Evolutionary conservation across 2,329 filamentous ascomycete species (phyloP).

Genomic region (Monilinia vaccinii-corymbosi): DNA sequence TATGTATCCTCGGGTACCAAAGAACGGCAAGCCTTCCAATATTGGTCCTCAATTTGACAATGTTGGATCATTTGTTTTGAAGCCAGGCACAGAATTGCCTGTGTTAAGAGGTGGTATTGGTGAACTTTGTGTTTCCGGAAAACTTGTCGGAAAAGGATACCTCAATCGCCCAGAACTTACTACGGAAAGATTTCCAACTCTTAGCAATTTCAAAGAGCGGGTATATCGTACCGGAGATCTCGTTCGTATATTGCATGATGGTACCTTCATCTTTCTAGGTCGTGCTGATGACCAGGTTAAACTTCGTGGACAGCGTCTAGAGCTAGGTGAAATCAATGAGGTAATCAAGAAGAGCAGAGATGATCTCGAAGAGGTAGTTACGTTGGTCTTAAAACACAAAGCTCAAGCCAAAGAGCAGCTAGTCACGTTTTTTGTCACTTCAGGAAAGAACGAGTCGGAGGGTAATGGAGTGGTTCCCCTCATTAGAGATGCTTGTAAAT

Average conservation of each 20-base stretch:
- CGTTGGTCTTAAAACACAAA: conserved; percentile 63
- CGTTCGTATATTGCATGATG: conserved; percentile 70
- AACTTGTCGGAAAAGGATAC: conserved; percentile 83
- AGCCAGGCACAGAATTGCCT: conserved; percentile 57
- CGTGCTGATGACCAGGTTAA: conserved; percentile 90
- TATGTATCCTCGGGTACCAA: conserved; percentile 73
- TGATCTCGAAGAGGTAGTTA: conserved; percentile 58
- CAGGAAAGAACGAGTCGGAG: conserved; percentile 18
- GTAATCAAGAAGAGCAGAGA: conserved; percentile 57
- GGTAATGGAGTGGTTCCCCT: conserved; percentile 34
- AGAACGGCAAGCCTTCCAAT: conserved; percentile 73
- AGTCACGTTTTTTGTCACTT: conserved; percentile 60
- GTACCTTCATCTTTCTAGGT: conserved; percentile 79
- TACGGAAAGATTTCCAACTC: conserved; percentile 60
- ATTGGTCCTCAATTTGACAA: conserved; percentile 84
- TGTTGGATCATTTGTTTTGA: conserved; percentile 73
- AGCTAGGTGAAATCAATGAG: conserved; percentile 86
- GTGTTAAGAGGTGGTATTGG: conserved; percentile 73
- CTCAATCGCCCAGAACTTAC: conserved; percentile 74
- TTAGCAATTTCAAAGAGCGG: conserved; percentile 47
- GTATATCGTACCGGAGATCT: conserved; percentile 87
- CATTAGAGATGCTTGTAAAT: conserved; percentile 55
- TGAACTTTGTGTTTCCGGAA: conserved; percentile 81
- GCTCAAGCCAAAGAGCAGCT: conserved; percentile 73
- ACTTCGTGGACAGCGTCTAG: conserved; percentile 76